These are phyloP conservation scores for Fusarium tanahbumbuense DNA, from an alignment of 2,329 filamentous ascomycete genomes.

Conservation along the genomic window DNA sequence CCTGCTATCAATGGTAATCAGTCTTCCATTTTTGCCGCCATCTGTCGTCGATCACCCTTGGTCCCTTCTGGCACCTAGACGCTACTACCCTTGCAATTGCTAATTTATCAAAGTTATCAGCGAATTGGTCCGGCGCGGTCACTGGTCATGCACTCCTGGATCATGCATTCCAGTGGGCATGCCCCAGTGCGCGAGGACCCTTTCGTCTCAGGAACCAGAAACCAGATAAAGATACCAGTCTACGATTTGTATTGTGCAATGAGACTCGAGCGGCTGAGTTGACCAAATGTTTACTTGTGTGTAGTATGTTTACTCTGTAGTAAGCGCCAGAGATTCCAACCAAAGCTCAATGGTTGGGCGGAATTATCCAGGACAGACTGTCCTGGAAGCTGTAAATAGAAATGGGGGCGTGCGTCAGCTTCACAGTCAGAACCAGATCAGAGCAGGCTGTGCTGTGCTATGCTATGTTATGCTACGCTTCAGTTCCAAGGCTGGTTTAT, in stretches of 20 bases:
- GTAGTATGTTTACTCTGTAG: conserved; percentile 12
- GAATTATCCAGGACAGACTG: conserved; percentile 12
- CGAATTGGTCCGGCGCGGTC: conserved; percentile 19
- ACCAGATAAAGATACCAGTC: conserved; percentile 17
- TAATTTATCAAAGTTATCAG: conserved; percentile 36
- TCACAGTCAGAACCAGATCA: neutral
- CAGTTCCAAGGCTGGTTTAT: conserved; percentile 12
- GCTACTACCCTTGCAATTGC: conserved; percentile 26
- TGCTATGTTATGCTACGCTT: neutral
- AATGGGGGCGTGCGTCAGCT: conserved; percentile 32
- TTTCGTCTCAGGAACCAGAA: conserved; percentile 32
- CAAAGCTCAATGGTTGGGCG: conserved; percentile 9
- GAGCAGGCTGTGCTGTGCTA: conserved; percentile 26
- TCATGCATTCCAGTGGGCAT: conserved; percentile 44
- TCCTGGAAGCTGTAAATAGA: conserved; percentile 34
- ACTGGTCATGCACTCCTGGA: conserved; percentile 45
- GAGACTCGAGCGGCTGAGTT: conserved; percentile 4
- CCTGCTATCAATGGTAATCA: conserved; percentile 30
- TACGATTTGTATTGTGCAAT: neutral
- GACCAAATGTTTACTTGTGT: conserved; percentile 32
- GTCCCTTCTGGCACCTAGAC: conserved; percentile 13
- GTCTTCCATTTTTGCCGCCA: conserved; percentile 38
- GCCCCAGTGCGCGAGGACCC: conserved; percentile 8
- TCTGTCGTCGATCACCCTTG: conserved; percentile 32
- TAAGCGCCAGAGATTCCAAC: conserved; percentile 32